Base-by-base conservation (phyloP, 345 rosid genomes). In the Leavenworthia alabamica region DNA sequence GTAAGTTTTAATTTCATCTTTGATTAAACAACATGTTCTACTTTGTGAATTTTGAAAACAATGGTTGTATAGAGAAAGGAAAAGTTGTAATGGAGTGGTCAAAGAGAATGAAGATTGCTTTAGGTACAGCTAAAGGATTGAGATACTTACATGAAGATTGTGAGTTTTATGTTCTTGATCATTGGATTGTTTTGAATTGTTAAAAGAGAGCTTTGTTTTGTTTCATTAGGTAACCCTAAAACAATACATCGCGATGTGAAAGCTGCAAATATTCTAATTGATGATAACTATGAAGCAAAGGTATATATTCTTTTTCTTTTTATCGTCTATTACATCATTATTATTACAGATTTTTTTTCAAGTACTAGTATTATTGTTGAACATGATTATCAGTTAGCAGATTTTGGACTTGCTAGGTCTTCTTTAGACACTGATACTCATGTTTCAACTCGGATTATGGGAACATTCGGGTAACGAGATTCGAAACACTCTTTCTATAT, bases 391-490 rank as follows among this genome's bases (percentile, higher is more conserved):
- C 78, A 91, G 96, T 83, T 91, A 69, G 92, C 96, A 11, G 98
- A 91, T 82, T 88, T 91, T 78, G 98, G 98, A 70, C 88, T 91
- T 5, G 95, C 96, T 4, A 88, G 79, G 78, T 75, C 59, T 66
- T 60, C 81, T 22, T 79, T 80, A 60, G 96, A 91, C 68, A 73
- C 80, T 8, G 88, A 91, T 45, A 91, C 96, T 41, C 96, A 88
- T 70, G 83, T 86, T 36, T 88, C 96, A 19, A 91, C 98, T 41
- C 78, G 98, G 60, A 85, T 91, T 43, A 83, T 91, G 95, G 98
- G 96, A 67, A 91, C 98, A 42, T 86, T 84, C 56, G 96, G 98
- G 98, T 88, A 84, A n/a, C n/a, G n/a, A n/a, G n/a, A n/a, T n/a
- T n/a, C 53, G 72, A 13, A 31, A 14, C 13, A 55, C 50, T 20